These are phyloP conservation scores for Stemphylium vesicarium DNA, from an alignment of 2,329 filamentous ascomycete genomes.

Conservation along the genomic window DNA sequence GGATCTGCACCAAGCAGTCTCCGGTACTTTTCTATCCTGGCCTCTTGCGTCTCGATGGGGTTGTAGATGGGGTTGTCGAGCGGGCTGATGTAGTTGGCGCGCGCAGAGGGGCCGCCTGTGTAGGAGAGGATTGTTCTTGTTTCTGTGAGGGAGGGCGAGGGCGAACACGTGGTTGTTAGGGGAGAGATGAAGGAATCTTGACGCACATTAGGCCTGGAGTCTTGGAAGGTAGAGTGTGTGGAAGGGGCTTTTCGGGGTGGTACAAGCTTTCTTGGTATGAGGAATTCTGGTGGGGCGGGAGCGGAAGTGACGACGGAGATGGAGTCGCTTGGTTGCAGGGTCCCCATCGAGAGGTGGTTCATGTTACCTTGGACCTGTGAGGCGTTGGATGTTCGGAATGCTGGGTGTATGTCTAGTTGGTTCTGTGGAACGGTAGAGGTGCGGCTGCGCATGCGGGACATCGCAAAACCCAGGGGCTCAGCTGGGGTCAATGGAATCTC, in stretches of 20 bases:
- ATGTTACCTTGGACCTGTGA: background rate
- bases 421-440: background rate
- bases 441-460: background rate
- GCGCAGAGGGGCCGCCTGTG: conserved; percentile 3
- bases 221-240: background rate
- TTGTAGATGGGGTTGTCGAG: conserved; percentile 14
- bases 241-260: background rate
- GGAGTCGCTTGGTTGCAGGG: conserved; percentile 6
- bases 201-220: background rate
- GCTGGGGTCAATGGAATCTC: background rate
- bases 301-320: background rate
- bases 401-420: conserved; percentile 3
- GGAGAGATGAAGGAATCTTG: background rate
- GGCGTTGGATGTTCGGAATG: background rate
- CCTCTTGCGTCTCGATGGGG: background rate
- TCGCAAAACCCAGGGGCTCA: conserved; percentile 8
- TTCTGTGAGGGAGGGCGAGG: background rate
- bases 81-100: conserved; percentile 3
- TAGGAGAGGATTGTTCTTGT: conserved; percentile 13
- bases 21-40: conserved; percentile 9
- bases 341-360: background rate
- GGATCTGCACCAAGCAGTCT: background rate
- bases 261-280: background rate
- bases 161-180: background rate
- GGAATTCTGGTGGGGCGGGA: background rate